Base-by-base conservation (phyloP, 2,329 filamentous ascomycete genomes). In the Fusarium brachygibbosum region DNA sequence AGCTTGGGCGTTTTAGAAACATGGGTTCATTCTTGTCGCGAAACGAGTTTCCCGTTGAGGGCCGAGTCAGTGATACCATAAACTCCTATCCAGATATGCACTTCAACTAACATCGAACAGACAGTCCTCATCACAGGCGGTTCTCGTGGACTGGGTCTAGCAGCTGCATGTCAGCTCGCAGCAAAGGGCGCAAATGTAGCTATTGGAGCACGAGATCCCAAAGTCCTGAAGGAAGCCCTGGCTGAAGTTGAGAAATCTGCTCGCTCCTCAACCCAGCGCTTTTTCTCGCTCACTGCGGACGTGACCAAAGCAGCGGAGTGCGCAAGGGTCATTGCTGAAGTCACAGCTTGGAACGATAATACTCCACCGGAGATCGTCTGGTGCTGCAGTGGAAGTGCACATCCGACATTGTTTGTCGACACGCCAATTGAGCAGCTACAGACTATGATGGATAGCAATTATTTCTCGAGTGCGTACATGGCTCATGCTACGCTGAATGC, bases 391-490 rank as follows among this genome's bases (percentile, higher is more conserved):
- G 66, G 66, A 17, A 69, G 66, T 8, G 66, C 66, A 0, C 66
- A 69, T 28, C 66, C 66, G 12, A 69, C 62, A 2, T 31, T 69
- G 19, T 69, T 69, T 49, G 53, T 69, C 9, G 66, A 69, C 25
- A 69, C 66, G 2, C 66, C 66, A 0, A 10, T 69, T 16, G 66
- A 68, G 11, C 62, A 69, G 25, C 53, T 69, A 9, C 66, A 70
- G 37, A 63, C 56, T 5, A 69, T 69, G 66, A 69, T 69, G 66
- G 66, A 70, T n/a, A 69, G 66, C 5, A 69, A 69, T 19, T 69
- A 69, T 7, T 69, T 69, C 17, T 70, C 66, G 3, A 70, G 66
- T 31, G 66, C 66, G 4, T 69, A 69, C 16, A 59, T 69, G 66
- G 66, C 66, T 1, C 66, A 69, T 41, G 66, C 66, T 34, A 50